Evolutionary conservation across 176 grass and related monocot genomes (phyloP), one percentile per base, ranked within the genome.

Genomic region (Avena insularis): DNA sequence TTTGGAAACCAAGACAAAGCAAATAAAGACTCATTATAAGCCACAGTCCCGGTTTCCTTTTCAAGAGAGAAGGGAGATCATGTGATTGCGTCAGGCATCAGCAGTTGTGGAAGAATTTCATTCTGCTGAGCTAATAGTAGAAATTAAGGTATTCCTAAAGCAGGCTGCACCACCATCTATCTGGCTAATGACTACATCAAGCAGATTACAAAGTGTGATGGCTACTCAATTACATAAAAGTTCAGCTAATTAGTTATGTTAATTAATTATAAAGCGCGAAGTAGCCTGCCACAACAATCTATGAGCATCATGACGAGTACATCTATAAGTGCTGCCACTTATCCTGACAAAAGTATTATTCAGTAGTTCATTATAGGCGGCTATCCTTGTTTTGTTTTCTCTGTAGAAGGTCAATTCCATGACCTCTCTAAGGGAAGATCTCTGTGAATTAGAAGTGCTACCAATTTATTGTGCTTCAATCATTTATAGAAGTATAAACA

Each of bases 21-120:
- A 95, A 15, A 90, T 88, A 92, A 81, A 77, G 61, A 81, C 92
- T 94, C 12, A 45, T 81, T 88, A 86, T 79, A 87, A 78, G 83
- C 88, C 56, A 84, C 3, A 68, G 55, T 63, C 83, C 36, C 12
- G 86, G 59, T 47, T 85, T 92, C 88, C 90, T 40, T 90, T 63
- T 74, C 46, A 19, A 20, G 31, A 50, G 25, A 29, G 35, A 79
- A 57, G 76, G 55, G 5, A 2, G 71, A 58, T 60, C 62, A 15
- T 49, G 33, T 73, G 63, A 58, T 51, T 9, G 35, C 9, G 21
- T n/a, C 69, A 72, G 46, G 20, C 43, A 48, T 23, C n/a, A 46
- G 12, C 19, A 73, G 4, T 43, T 16, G 16, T 40, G 67, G 67
- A 70, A 68, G 20, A 4, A 9, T 36, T 38, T 38, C 2, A 69